Base-by-base conservation (phyloP, 169 alveolate genomes). In the Plasmodium adleri region DNA sequence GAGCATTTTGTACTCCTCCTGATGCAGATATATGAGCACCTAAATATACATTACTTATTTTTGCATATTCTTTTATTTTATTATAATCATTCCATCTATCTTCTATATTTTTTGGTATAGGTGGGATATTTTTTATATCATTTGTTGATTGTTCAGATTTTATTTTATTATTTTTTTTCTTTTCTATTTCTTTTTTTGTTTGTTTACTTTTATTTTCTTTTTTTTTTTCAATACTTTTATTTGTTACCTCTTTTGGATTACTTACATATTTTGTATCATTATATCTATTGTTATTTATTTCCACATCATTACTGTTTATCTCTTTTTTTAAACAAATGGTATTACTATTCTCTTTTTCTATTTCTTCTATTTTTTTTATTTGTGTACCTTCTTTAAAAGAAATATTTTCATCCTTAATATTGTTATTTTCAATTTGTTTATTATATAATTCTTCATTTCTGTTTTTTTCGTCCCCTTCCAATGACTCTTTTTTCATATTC, bases 11-110 rank as follows among this genome's bases (percentile, higher is more conserved):
- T 17, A 93, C 96, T 56, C 98, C 98, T 6, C 98, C 98, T 24
- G 97, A 89, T 1, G 98, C 97, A 5, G 97, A 95, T 28, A 96
- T 94, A 70, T 96, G 98, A 13, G 98, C 98, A 15, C 98, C 98
- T 12, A 96, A 90, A 78, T 93, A 93, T 15, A 94, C 92, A 54
- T 93, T 88, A n/a, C 95, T 80, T 24, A 15, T 80, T 50, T 62
- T 72, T 20, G 93, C 91, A 73, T 71, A 39, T 1, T 58, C 76
- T 68, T 54, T 64, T 45, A 83, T 85, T 39, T 72, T 75, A 8
- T 60, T 32, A 45, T 63, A 90, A 73, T 90, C 92, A 43, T 63
- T 83, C 73, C 91, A 88, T 32, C 78, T 26, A 12, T 90, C 28
- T n/a, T 74, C 88, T 3, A 63, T 56, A 26, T 80, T 64, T 28